Evolutionary conservation across 257 asterid genomes (phyloP).

Genomic region (Plantago elongata): DNA sequence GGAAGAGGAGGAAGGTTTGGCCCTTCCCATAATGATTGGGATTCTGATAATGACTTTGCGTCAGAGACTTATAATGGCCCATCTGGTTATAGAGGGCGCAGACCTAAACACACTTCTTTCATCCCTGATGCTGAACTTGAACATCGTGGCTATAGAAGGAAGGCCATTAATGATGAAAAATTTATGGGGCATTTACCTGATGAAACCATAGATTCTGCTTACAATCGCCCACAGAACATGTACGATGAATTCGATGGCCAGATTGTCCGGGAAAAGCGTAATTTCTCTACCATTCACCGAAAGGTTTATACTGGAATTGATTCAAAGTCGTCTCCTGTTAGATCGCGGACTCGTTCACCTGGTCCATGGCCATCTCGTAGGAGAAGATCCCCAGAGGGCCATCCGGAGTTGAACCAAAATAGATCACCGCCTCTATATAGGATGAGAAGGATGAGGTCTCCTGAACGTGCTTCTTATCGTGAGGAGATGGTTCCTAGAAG

Average conservation of each 20-base stretch:
- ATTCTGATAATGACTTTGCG: constrained; percentile 51
- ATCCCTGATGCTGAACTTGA: constrained; percentile 44
- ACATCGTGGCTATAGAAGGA: constrained; percentile 49
- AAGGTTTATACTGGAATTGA: constrained; percentile 48
- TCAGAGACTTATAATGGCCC: constrained; percentile 41
- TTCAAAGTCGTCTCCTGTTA: constrained; percentile 73
- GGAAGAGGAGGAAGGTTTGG: constrained; percentile 42
- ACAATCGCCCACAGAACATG: constrained; percentile 39
- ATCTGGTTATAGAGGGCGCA: constrained; percentile 46
- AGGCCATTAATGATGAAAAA: constrained; percentile 48
- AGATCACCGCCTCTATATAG: constrained; percentile 54
- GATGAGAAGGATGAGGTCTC: constrained; percentile 70
- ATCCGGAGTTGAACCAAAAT: constrained; percentile 41
- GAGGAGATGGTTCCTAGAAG: constrained; percentile 65
- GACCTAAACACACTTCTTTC: constrained; percentile 49
- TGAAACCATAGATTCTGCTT: constrained; percentile 41
- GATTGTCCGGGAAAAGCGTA: constrained; percentile 42
- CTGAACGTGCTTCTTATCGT: constrained; percentile 57
- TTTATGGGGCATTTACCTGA: constrained; percentile 43
- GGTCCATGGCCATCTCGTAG: constrained; percentile 71
- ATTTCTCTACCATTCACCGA: constrained; percentile 50
- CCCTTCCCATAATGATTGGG: constrained; percentile 52
- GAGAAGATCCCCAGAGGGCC: constrained; percentile 61
- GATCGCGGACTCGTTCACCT: constrained; percentile 65
- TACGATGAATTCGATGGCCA: constrained; percentile 54